Evolutionary conservation across 2,329 filamentous ascomycete species (phyloP), one percentile per base, ranked within the genome.

Genomic region (Hypoxylon sp.): DNA sequence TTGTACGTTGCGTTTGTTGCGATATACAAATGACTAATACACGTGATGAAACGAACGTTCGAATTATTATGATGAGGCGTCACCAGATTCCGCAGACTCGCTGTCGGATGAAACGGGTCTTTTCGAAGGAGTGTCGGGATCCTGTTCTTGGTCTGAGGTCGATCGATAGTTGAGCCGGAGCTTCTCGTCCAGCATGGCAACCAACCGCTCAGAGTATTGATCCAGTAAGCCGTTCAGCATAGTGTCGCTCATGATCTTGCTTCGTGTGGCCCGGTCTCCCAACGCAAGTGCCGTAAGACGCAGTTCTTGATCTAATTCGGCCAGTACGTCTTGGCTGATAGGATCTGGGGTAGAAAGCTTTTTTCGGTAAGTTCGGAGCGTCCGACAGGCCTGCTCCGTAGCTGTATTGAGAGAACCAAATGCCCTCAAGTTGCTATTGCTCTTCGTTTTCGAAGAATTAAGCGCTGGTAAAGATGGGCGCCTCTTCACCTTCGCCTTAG

Each of bases 161-260:
- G 62, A 54, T 54, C 59, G 71, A 66, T 62, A 72, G 7, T 66
- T 76, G 23, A 84, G 69, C 35, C 78, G 73, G 40, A 91, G 77
- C 67, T 88, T 89, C 68, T 90, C 85, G 58, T 91, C 88, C 32
- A 92, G 76, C 69, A 91, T 78, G 34, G 78, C 82, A 4, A 90
- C 83, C 36, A 92, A 73, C 52, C 84, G 79, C 63, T 90, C 87
- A 2, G 87, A 89, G 63, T 91, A 91, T 70, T 90, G 83, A 60
- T 91, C 89, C 5, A 92, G 73, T 32, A 91, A 71, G 38, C 84
- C 86, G 29, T 78, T 81, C 23, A 88, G 71, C 37, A 82, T 74
- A 12, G 77, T 79, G 63, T 86, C 83, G 57, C 78, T 82, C 67
- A 84, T 75, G 1, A 75, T 67, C 63, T 78, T 74, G 67, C 75